phyloP scores from a whole-genome alignment of 805 yeast species.

The Metschnikowia colocasiae region DNA sequence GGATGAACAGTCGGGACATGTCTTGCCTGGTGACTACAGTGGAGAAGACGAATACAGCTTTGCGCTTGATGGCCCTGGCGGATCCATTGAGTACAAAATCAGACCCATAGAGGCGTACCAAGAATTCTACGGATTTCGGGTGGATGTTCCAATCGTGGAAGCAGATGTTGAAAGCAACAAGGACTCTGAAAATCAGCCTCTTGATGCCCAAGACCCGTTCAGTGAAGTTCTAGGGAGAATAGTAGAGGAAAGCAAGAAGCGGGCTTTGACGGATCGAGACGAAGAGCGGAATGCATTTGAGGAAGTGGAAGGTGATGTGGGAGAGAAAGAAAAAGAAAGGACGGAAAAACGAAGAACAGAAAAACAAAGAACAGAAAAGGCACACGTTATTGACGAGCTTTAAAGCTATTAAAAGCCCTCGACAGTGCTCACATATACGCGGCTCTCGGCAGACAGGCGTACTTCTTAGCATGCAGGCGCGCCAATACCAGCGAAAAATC shows the following conservation, averaged over 20 bases:
- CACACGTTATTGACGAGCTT: not conserved
- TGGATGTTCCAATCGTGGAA: conserved; percentile 1
- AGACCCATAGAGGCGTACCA: conserved; percentile 5
- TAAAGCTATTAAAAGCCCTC: not conserved
- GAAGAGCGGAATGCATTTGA: not conserved
- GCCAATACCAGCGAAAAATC: conserved; percentile 2
- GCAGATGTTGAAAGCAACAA: not conserved
- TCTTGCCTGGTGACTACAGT: conserved; percentile 8
- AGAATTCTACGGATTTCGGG: conserved; percentile 6
- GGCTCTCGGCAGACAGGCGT: not conserved
- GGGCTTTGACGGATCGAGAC: not conserved
- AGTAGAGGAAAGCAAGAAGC: not conserved
- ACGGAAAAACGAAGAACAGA: not conserved
- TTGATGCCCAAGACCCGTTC: not conserved
- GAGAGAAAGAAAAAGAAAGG: not conserved
- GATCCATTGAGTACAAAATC: conserved; percentile 1
- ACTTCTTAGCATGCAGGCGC: not conserved
- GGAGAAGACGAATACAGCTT: conserved; percentile 8
- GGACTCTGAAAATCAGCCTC: not conserved
- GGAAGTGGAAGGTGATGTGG: not conserved
- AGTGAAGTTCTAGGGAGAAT: not conserved
- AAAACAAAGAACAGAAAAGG: not conserved
- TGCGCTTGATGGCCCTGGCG: not conserved
- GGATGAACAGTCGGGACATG: conserved; percentile 7
- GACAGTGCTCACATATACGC: conserved; percentile 2